Evolutionary conservation across 257 asterid genomes (phyloP), one percentile per base, ranked within the genome.

Genomic region (Petrea volubilis): DNA sequence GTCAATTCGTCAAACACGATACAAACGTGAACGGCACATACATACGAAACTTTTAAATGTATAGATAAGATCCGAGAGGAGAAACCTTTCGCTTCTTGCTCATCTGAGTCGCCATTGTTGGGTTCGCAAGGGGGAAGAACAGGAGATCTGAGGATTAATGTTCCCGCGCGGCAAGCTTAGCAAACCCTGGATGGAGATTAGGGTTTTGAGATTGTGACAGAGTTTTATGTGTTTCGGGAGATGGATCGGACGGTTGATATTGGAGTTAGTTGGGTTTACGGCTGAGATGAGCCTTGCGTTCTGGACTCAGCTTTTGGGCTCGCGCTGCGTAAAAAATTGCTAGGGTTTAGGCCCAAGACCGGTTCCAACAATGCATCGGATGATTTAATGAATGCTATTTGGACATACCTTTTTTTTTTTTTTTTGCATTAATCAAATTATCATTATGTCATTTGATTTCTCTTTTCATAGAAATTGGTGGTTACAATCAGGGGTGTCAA

Each of bases 1-100:
- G 52, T 65, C 56, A 70, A 64, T 56, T 20, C 25, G 60, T 52
- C 8, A 50, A 13, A 31, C n/a, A 36, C 2, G 38, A 51, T 56
- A 61, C 68, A 50, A 71, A 64, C 21, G 52, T 50, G 8, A 38
- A 34, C 4, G 24, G 14, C 23, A 52, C 17, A 43, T n/a, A 70
- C 9, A 70, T 1, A 40, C 7, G 67, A 53, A 6, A 46, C 7
- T 21, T 2, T 0, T 6, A 27, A 21, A 12, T 11, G 1, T 2
- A 61, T 2, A 46, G 7, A 61, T 3, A 13, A 56, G 44, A 70
- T 7, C 25, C 24, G n/a, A 29, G 1, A 29, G 28, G 9, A 10
- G 3, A 64, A 20, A 80, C 86, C 86, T 82, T 82, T 75, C 86
- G 79, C 80, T 81, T 81, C 9, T 81, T 81, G 85, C 85, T 81